Evolutionary conservation across 441 rosid genomes (phyloP).

Genomic region (Brassica balearica): DNA sequence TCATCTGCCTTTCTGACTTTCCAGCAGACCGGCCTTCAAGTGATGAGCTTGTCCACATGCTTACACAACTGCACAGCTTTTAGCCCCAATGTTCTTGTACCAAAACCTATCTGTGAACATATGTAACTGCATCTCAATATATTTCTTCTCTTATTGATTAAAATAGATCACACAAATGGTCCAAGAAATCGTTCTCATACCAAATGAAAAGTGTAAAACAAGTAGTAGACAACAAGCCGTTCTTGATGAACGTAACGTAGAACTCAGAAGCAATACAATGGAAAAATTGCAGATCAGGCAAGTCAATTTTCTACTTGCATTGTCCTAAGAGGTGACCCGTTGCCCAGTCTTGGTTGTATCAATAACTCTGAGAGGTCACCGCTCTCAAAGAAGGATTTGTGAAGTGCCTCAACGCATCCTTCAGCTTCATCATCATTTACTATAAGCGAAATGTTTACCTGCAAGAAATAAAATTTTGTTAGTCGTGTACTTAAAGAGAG

Average conservation of each 20-base stretch:
- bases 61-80: constrained; percentile 95
- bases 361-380: constrained; percentile 48
- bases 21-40: constrained; percentile 95
- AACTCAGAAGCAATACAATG: constrained; percentile 32
- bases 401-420: constrained; percentile 69
- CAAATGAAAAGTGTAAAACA: constrained; percentile 16
- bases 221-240: neutral
- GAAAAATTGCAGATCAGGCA: constrained; percentile 19
- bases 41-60: constrained; percentile 93
- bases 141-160: neutral
- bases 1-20: constrained; percentile 84
- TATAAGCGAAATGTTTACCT: constrained; percentile 90
- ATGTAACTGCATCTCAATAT: constrained; percentile 20
- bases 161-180: constrained; percentile 23
- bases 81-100: constrained; percentile 39
- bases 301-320: constrained; percentile 43
- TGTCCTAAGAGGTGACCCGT: constrained; percentile 42
- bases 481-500: neutral
- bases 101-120: constrained; percentile 23
- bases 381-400: constrained; percentile 53
- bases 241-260: neutral
- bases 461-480: constrained; percentile 14
- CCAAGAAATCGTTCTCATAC: constrained; percentile 21
- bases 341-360: constrained; percentile 39
- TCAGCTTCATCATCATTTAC: constrained; percentile 82